Percentiles rank a stretch among this genome's conserved stretches.
These are phyloP conservation scores for Didymella sp. DNA, from an alignment of 2,329 filamentous ascomycete species.

Conservation along the genomic window DNA sequence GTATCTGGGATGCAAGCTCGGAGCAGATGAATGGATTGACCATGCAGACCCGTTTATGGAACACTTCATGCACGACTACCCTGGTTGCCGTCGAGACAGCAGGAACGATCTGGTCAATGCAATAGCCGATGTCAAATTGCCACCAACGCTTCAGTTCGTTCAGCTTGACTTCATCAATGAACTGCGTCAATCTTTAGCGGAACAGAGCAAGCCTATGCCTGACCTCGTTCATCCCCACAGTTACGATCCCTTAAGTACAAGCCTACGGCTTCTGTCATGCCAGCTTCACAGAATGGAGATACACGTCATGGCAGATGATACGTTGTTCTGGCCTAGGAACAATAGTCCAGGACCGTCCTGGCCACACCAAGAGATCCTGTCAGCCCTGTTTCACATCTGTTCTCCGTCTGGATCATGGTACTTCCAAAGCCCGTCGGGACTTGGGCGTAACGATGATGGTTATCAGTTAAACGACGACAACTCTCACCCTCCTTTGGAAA, in stretches of 20 bases:
- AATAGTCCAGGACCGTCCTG: too few relatives aligned
- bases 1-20: not conserved
- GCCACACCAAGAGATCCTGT: too few relatives aligned
- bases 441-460: too few relatives aligned
- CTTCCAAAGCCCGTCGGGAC: too few relatives aligned
- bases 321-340: too few relatives aligned
- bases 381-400: too few relatives aligned
- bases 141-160: not conserved
- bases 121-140: not conserved
- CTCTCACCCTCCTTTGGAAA: too few relatives aligned
- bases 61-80: not conserved
- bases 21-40: not conserved
- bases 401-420: too few relatives aligned
- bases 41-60: not conserved
- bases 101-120: not conserved
- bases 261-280: not conserved
- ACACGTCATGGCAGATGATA: too few relatives aligned
- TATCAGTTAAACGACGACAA: too few relatives aligned
- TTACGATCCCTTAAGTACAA: too few relatives aligned
- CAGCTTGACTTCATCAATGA: not conserved
- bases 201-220: not conserved
- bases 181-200: not conserved
- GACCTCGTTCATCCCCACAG: not conserved
- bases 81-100: not conserved
- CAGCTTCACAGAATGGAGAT: not conserved